Conservation (phyloP, 2,329 filamentous ascomycete genomes). For the Fusarium sp. region DNA sequence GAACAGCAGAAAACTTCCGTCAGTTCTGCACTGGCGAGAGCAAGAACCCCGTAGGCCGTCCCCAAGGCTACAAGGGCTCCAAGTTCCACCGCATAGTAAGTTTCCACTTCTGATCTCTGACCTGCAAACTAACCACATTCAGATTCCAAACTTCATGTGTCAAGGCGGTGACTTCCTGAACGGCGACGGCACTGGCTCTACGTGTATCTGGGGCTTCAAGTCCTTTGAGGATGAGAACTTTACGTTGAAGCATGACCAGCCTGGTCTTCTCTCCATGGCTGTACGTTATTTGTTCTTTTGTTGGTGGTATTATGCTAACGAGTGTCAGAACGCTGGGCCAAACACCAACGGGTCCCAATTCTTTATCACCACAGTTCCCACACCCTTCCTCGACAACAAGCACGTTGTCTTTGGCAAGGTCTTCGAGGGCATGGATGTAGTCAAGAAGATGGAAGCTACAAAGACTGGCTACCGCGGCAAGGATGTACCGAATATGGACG, state of each 20-base stretch:
- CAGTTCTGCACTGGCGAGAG: slow-evolving; percentile 96
- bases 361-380: slow-evolving; percentile 92
- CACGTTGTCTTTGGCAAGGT: slow-evolving; percentile 97
- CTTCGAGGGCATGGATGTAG: slow-evolving; percentile 88
- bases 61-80: slow-evolving; percentile 93
- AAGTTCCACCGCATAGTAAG: slow-evolving; percentile 94
- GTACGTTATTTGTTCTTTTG: slow-evolving; percentile 63
- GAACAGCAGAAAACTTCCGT: slow-evolving; percentile 95
- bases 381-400: slow-evolving; percentile 90
- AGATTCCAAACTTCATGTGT: slow-evolving; percentile 98
- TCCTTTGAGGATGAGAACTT: slow-evolving; percentile 95
- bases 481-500: slow-evolving; percentile 87
- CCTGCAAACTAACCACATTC: slow-evolving; percentile 13
- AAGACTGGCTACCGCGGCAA: slow-evolving; percentile 79
- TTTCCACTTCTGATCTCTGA: slow-evolving; percentile 37
- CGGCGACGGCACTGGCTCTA: slow-evolving; percentile 89
- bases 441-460: slow-evolving; percentile 91
- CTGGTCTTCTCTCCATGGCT: slow-evolving; percentile 92
- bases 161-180: slow-evolving; percentile 97
- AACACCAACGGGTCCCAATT: slow-evolving; percentile 97
- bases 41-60: slow-evolving; percentile 79
- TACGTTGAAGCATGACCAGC: slow-evolving; percentile 77
- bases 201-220: slow-evolving; percentile 86
- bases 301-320: not conserved
- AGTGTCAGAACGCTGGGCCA: slow-evolving; percentile 80